Evolutionary conservation across 768 basidiomycete species (phyloP).

Genomic region (Phlebiopsis gigantea): DNA sequence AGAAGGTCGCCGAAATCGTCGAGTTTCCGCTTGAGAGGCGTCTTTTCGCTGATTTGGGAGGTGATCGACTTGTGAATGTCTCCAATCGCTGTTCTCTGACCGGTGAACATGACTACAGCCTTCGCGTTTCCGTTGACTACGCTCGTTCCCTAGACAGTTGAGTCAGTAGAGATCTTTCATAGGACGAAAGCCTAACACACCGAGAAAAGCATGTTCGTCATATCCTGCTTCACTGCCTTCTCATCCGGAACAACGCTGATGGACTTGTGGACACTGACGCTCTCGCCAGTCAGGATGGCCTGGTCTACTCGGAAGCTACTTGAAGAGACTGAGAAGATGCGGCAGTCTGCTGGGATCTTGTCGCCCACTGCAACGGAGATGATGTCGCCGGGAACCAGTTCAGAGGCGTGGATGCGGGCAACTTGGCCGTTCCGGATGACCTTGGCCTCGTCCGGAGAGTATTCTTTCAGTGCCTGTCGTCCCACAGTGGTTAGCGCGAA

Average conservation of each 20-base stretch:
- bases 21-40: conserved; percentile 92
- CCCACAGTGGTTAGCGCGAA: too few species aligned
- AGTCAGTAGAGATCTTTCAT: neutral
- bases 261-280: conserved; percentile 81
- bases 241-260: conserved; percentile 60
- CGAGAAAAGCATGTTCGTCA: conserved; percentile 94
- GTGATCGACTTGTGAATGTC: conserved; percentile 97
- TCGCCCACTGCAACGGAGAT: conserved; percentile 89
- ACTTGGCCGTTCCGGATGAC: conserved; percentile 72
- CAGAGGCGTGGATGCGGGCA: conserved; percentile 73
- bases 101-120: conserved; percentile 86
- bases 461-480: conserved; percentile 96
- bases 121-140: conserved; percentile 90
- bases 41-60: conserved; percentile 91
- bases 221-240: conserved; percentile 94
- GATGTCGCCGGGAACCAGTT: conserved; percentile 93
- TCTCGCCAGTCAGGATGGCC: conserved; percentile 95
- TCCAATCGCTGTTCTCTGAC: conserved; percentile 86
- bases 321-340: conserved; percentile 83
- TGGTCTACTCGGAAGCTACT: conserved; percentile 95
- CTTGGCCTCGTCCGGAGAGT: conserved; percentile 95
- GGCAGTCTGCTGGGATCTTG: conserved; percentile 92
- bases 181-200: conserved; percentile 36
- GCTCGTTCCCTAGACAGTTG: conserved; percentile 70
- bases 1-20: conserved; percentile 98